Base-by-base conservation (phyloP, 225 moss, liverwort and hornwort genomes). In the Anthoceros angustus region DNA sequence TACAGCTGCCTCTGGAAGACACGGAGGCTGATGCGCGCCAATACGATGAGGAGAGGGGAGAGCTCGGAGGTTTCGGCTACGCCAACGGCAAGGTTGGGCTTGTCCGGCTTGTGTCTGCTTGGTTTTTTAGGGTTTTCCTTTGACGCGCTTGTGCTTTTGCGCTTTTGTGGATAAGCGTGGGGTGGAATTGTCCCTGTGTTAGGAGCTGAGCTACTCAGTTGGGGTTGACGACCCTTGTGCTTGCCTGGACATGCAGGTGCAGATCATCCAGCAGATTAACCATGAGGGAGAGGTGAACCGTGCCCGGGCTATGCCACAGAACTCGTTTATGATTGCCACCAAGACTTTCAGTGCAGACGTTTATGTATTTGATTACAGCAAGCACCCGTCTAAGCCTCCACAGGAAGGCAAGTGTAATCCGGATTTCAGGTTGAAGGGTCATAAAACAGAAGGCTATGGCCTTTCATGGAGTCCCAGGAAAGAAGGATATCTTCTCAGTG, bases 251-350 rank as follows among this genome's bases (percentile, higher is more conserved):
- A 39, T 25, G 23, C 74, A 88, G 87, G 87, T 91, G 20, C 82
- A 82, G 80, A 87, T 91, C 55, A 75, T 86, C 41, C 87, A 91
- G 64, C 86, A 87, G 71, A 91, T 92, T 42, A 88, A 87, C 42
- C 91, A 92, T 43, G 87, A 92, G 69, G 91, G 91, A 9, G 91
- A 86, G 77, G 91, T 92, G 66, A 92, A 92, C 71, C 82, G 91
- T 75, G 91, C 91, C 15, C 86, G 91, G 10, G 79, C 82, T 63
- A 92, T 88, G 91, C 87, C 87, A 24, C 86, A 88, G n/a, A 92
- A 88, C 70, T 66, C 84, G 11, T 88, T 92, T 55, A 69, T 73
- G 21, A 92, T 92, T 40, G 91, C 91, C 55, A 92, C 91, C 39
- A 92, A 92, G 72, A 86, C 87, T 4, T 82, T 92, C 15, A 92